These are phyloP conservation scores for Capsicum pubescens DNA, from an alignment of 257 asterid genomes.

Conservation along the genomic window DNA sequence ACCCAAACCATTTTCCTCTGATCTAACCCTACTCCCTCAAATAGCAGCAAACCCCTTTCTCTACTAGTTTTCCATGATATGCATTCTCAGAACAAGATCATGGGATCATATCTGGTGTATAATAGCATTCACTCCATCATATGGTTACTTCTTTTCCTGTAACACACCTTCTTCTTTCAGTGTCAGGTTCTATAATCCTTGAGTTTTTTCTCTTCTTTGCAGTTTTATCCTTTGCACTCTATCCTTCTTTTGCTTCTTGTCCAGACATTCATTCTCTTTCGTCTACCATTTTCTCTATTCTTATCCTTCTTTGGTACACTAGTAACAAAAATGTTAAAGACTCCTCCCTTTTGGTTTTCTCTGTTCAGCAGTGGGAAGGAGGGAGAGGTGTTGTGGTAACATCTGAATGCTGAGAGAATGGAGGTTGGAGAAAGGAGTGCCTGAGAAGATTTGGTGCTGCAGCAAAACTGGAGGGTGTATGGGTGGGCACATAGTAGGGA, in stretches of 20 bases:
- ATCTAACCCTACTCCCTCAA: background rate
- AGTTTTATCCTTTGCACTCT: background rate
- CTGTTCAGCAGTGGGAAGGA: background rate
- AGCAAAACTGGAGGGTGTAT: background rate
- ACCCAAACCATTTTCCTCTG: background rate
- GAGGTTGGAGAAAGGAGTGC: constrained; percentile 6
- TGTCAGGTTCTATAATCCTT: background rate
- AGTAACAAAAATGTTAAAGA: background rate
- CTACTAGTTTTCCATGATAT: background rate
- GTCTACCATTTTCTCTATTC: background rate
- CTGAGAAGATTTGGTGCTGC: constrained; percentile 6
- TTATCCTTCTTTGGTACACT: background rate
- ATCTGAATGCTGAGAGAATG: background rate
- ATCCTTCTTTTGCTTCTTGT: background rate
- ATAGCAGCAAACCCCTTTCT: background rate
- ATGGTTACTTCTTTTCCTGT: background rate
- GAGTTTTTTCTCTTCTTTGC: background rate
- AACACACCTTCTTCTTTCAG: background rate
- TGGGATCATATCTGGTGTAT: background rate
- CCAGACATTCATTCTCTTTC: background rate
- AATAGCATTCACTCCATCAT: background rate
- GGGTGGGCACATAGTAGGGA: background rate
- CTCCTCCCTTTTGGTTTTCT: background rate
- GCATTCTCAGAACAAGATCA: background rate
- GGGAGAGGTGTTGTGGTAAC: background rate